A percentile compares a stretch with the other conserved stretches of the same genome.
These are phyloP conservation scores for Anthoceros angustus DNA, from an alignment of 225 moss, liverwort and hornwort genomes.

Conservation along the genomic window DNA sequence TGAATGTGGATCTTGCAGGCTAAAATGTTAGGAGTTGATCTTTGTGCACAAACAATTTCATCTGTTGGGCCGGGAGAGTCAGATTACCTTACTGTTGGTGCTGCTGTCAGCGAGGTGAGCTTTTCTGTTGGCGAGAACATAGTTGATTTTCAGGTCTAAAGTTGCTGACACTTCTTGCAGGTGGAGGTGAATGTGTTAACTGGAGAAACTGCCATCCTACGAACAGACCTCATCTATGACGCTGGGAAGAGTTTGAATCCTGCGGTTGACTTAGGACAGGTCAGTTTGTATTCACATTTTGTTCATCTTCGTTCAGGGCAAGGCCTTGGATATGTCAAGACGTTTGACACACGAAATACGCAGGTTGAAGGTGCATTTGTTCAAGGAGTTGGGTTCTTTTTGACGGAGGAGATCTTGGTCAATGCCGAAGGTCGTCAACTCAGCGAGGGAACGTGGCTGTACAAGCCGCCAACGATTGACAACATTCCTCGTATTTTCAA, in stretches of 20 bases:
- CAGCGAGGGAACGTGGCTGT: conserved; percentile 50
- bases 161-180: conserved; percentile 13
- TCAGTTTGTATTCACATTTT: conserved; percentile 5
- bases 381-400: conserved; percentile 34
- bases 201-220: conserved; percentile 36
- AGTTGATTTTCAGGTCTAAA: background rate
- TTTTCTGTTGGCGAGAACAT: background rate
- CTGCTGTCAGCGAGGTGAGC: conserved; percentile 30
- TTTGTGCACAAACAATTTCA: background rate
- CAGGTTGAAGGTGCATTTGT: conserved; percentile 66
- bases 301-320: background rate
- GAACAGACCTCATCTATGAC: conserved; percentile 56
- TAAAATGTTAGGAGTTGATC: conserved; percentile 10
- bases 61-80: conserved; percentile 4
- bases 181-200: conserved; percentile 58
- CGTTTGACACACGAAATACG: conserved; percentile 1
- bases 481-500: conserved; percentile 33
- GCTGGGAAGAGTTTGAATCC: conserved; percentile 65
- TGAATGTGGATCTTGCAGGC: conserved; percentile 13
- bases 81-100: conserved; percentile 20
- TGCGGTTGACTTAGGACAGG: conserved; percentile 71
- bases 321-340: background rate
- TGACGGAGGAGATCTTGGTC: conserved; percentile 42
- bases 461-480: conserved; percentile 40
- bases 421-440: conserved; percentile 38